Base-by-base conservation (phyloP, 371 early-diverging fungal species). In the Apophysomyces sp. region DNA sequence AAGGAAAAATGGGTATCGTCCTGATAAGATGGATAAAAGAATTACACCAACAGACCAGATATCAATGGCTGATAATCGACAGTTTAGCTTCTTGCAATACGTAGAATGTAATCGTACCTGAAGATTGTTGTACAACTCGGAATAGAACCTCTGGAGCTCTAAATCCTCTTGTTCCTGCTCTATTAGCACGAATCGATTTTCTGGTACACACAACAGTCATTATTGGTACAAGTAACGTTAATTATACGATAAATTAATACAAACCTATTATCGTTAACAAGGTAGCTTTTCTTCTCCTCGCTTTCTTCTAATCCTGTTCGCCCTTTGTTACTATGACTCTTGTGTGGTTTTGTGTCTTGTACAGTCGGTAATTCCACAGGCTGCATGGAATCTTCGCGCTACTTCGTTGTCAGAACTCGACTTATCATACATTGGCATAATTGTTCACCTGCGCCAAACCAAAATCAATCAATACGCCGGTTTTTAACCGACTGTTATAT, bases 81-180 rank as follows among this genome's bases (percentile, higher is more conserved):
- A n/a, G n/a, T n/a, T n/a, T n/a, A n/a, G n/a, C n/a, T n/a, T n/a
- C n/a, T n/a, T n/a, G n/a, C n/a, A n/a, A n/a, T n/a, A n/a, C n/a
- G n/a, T n/a, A n/a, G n/a, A n/a, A n/a, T n/a, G n/a, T n/a, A 16
- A 26, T 15, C 49, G 54, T 77, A 92, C 91, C 91, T 18, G 85
- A 83, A 3, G 95, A 92, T 68, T 99, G 99, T 52, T 89, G 56
- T 0, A 72, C 65, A n/a, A 90, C 88, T 55, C 93, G 88, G 62
- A 99, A 81, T 15, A 99, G 73, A 0, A 99, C 96, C 70, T 99
- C 99, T 0, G 99, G 99, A 5, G 99, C 96, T 24, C 99, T 83
- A 66, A 98, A 99, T 21, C 99, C 99, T 53, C 98, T 80, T 1
- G 99, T 99, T 13, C 99, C 99, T 12, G 98, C 98, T n/a, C 99